Percentiles rank a stretch among this genome's conserved stretches.
These are phyloP conservation scores for Hansenula lynferdii DNA, from an alignment of 1,139 yeast genomes.

Conservation along the genomic window DNA sequence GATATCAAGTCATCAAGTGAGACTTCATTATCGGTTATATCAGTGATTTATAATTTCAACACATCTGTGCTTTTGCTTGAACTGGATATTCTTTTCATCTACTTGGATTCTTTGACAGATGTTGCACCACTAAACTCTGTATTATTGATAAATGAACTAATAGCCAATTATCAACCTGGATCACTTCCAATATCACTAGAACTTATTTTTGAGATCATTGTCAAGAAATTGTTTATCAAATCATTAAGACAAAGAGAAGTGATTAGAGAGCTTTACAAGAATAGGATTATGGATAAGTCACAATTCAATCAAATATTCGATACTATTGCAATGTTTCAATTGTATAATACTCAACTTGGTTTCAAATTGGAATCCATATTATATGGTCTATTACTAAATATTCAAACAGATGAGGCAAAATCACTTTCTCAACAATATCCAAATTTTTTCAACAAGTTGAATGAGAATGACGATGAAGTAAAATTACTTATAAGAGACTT, in stretches of 20 bases:
- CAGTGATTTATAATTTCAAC: slow-evolving; percentile 5
- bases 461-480: slow-evolving; percentile 7
- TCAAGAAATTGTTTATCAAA: slow-evolving; percentile 15
- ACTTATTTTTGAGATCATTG: slow-evolving; percentile 10
- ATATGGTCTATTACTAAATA: slow-evolving; percentile 1
- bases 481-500: slow-evolving; percentile 10
- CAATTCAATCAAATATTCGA: slow-evolving; percentile 12
- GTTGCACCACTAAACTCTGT: slow-evolving; percentile 7
- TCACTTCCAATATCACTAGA: slow-evolving; percentile 5
- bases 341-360: slow-evolving; percentile 1
- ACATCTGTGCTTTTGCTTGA: slow-evolving; percentile 7
- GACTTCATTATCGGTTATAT: slow-evolving; percentile 10
- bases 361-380: slow-evolving; percentile 1
- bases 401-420: slow-evolving; percentile 9
- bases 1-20: slow-evolving; percentile 10
- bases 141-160: slow-evolving; percentile 3
- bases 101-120: slow-evolving; percentile 17
- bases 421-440: slow-evolving; percentile 12
- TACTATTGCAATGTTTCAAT: slow-evolving; percentile 7
- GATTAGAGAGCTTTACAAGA: neutral
- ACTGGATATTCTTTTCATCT: slow-evolving; percentile 15
- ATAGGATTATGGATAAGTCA: slow-evolving; percentile 1
- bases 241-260: slow-evolving; percentile 14
- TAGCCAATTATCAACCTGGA: slow-evolving; percentile 4
- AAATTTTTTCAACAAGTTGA: slow-evolving; percentile 14